phyloP scores from a whole-genome alignment of 2,329 filamentous ascomycete species.

The Tolypocladium album region DNA sequence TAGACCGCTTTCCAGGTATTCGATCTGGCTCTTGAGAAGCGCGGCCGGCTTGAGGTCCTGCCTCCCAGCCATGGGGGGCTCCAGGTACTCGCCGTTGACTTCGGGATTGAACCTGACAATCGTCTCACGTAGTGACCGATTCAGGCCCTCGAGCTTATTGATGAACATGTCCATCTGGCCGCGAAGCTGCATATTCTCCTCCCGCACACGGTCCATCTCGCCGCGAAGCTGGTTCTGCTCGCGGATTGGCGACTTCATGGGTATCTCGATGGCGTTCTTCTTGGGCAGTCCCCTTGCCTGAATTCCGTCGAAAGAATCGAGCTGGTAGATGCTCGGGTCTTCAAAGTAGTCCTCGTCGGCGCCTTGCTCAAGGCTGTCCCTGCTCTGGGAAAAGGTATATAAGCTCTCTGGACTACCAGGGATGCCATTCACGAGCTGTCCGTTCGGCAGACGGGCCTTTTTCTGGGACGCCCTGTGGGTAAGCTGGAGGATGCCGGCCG shows the following conservation, averaged over 20 bases:
- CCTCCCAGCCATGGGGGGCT: slow-evolving; percentile 24
- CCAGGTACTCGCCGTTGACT: slow-evolving; percentile 33
- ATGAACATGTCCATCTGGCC: slow-evolving; percentile 20
- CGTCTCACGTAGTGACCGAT: slow-evolving; percentile 53
- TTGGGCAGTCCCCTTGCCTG: slow-evolving; percentile 16
- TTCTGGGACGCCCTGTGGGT: slow-evolving; percentile 71
- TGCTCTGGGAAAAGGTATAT: slow-evolving; percentile 54
- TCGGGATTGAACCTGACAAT: slow-evolving; percentile 53
- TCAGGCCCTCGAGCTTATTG: slow-evolving; percentile 56
- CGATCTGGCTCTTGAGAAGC: slow-evolving; percentile 46
- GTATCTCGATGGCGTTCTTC: slow-evolving; percentile 42
- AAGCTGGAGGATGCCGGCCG: slow-evolving; percentile 81
- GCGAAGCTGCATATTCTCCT: slow-evolving; percentile 31
- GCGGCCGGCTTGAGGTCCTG: slow-evolving; percentile 30
- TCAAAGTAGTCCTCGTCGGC: slow-evolving; percentile 59
- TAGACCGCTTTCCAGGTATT: slow-evolving; percentile 60
- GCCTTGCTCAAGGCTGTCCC: slow-evolving; percentile 44
- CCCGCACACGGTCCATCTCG: slow-evolving; percentile 33
- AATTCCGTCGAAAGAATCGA: slow-evolving; percentile 50
- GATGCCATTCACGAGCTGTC: slow-evolving; percentile 41
- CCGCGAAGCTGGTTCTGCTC: slow-evolving; percentile 41
- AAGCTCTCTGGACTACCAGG: slow-evolving; percentile 70
- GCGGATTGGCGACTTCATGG: slow-evolving; percentile 44
- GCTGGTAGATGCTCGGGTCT: slow-evolving; percentile 62
- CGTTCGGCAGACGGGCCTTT: slow-evolving; percentile 29